A percentile compares a stretch with the other conserved stretches of the same genome.
Evolutionary conservation across 2,329 filamentous ascomycete genomes (phyloP).

Genomic region (Falciphora oryzae): DNA sequence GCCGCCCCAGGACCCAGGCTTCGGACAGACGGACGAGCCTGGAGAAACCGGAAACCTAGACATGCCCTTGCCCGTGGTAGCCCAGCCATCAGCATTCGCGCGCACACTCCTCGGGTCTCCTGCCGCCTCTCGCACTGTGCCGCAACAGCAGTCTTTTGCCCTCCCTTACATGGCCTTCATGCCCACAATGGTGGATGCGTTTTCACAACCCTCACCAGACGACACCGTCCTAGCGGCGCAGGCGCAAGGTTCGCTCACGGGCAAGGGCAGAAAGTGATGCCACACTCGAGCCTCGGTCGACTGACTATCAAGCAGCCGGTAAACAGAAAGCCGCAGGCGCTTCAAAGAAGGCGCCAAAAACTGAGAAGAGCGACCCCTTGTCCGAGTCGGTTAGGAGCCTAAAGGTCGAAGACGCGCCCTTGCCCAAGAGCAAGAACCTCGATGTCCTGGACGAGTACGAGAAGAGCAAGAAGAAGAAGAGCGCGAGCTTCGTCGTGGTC

Average conservation of each 20-base stretch:
- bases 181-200: slow-evolving; percentile 53
- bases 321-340: slow-evolving; percentile 35
- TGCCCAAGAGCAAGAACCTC: slow-evolving; percentile 69
- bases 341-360: slow-evolving; percentile 29
- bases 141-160: slow-evolving; percentile 27
- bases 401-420: slow-evolving; percentile 44
- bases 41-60: not conserved
- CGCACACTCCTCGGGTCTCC: slow-evolving; percentile 43
- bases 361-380: slow-evolving; percentile 23
- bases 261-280: slow-evolving; percentile 42
- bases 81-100: slow-evolving; percentile 51
- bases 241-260: slow-evolving; percentile 72
- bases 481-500: slow-evolving; percentile 87
- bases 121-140: slow-evolving; percentile 17
- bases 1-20: not conserved
- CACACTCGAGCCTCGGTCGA: slow-evolving; percentile 33
- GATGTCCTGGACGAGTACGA: slow-evolving; percentile 79
- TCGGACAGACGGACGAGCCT: not conserved
- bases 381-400: slow-evolving; percentile 32
- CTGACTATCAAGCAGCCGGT: slow-evolving; percentile 37
- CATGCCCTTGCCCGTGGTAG: slow-evolving; percentile 14
- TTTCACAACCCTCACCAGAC: slow-evolving; percentile 84
- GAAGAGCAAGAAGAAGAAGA: slow-evolving; percentile 69
- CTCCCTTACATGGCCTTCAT: slow-evolving; percentile 47
- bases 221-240: slow-evolving; percentile 84